Base-by-base conservation (phyloP, 345 rosid genomes). In the Cardamine occulta region DNA sequence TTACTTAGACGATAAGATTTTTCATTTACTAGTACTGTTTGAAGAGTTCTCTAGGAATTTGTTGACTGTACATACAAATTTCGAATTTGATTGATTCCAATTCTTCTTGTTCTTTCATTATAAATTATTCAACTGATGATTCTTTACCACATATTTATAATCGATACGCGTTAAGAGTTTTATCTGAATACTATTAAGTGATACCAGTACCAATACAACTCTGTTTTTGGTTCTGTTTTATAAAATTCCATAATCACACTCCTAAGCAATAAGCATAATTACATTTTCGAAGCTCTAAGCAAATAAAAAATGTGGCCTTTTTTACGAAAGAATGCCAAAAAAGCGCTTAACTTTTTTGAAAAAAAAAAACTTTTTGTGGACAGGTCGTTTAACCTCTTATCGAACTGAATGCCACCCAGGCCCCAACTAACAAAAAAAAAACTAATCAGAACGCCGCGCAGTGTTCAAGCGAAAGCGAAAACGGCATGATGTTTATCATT, bases 11-110 rank as follows among this genome's bases (percentile, higher is more conserved):
- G 40, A 56, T 35, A 56, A 61, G 69, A 68, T 52, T 68, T 13
- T 53, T 63, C 23, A 9, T 63, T 24, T 63, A 23, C 9, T 40
- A 15, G 9, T 69, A 44, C 3, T 69, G 58, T 68, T 68, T 39
- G 66, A 63, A 62, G 37, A 63, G 56, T 61, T 68, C 7, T 60
- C 2, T 75, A 68, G 79, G 75, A 55, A 62, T 69, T 76, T 70
- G 70, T 70, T 70, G 74, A 71, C 45, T 76, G 80, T 76, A 76
- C 65, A 76, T 56, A 76, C 39, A 29, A 39, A 63, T 60, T 68
- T 52, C 58, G 58, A 61, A 68, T 53, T 68, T 75, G 70, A 61
- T 54, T 69, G 7, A 5, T 61, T 68, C 55, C 63, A 37, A 32
- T 55, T 68, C 67, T 51, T 75, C 7, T 67, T 49, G 26, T 48